A percentile compares a stretch with the other conserved stretches of the same genome.
Evolutionary conservation across 148 eudicot species (phyloP).

Genomic region (Chenopodium album): DNA sequence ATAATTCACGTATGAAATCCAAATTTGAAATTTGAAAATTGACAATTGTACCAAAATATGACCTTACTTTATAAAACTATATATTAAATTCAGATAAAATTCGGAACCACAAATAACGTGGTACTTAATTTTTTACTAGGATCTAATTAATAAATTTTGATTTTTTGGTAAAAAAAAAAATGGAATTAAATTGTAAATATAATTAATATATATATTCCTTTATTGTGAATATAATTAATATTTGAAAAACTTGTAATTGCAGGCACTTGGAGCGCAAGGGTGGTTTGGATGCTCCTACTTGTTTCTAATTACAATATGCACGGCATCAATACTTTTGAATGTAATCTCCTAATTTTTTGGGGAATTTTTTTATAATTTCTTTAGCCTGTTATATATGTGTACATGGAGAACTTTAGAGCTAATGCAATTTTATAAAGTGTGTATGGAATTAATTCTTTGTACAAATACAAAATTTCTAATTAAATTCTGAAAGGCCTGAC

Average conservation of each 20-base stretch:
- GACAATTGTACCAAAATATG: no score
- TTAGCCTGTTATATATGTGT: not conserved
- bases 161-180: no score
- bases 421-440: not conserved
- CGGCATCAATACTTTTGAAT: slow-evolving; percentile 28
- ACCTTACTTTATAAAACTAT: no score
- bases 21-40: no score
- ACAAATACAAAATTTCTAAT: not conserved
- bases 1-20: no score
- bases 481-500: not conserved
- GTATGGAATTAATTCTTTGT: slow-evolving; percentile 16
- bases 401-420: not conserved
- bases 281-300: slow-evolving; percentile 32
- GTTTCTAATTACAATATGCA: slow-evolving; percentile 28
- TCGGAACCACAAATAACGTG: no score
- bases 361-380: not conserved
- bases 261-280: slow-evolving; percentile 31
- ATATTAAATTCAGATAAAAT: no score
- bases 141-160: no score
- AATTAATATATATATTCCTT: not conserved
- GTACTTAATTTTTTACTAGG: no score
- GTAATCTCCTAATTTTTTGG: slow-evolving; percentile 22
- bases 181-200: no score
- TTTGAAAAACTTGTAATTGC: not conserved
- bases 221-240: not conserved